phyloP scores from a whole-genome alignment of 1,139 yeast genomes.

The Suhomyces anneliseae region DNA sequence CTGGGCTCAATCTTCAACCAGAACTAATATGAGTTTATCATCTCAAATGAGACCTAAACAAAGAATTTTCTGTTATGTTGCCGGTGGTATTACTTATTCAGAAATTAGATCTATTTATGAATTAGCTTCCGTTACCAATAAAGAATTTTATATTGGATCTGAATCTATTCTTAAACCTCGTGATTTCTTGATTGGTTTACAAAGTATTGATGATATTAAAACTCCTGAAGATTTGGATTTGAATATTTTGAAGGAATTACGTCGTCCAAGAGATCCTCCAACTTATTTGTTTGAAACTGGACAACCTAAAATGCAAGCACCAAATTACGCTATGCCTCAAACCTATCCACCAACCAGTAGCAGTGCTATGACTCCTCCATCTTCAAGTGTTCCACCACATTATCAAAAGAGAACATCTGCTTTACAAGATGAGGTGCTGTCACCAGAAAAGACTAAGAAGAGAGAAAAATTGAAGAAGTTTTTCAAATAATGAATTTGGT shows the following conservation, averaged over 20 bases:
- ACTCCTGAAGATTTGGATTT: constrained; percentile 35
- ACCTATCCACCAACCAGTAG: constrained; percentile 6
- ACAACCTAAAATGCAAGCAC: constrained; percentile 17
- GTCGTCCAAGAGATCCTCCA: constrained; percentile 34
- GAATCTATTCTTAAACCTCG: constrained; percentile 73
- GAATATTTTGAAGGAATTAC: constrained; percentile 28
- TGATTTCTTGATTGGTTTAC: constrained; percentile 48
- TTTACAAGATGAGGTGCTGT: constrained; percentile 10
- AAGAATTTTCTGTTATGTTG: constrained; percentile 73
- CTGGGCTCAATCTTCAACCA: constrained; percentile 65
- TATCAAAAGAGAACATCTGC: constrained; percentile 29
- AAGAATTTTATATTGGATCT: constrained; percentile 82
- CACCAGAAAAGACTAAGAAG: constrained; percentile 32
- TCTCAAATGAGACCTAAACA: constrained; percentile 52
- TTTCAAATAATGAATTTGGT: constrained; percentile 26
- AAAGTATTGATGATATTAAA: constrained; percentile 40
- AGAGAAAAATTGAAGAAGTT: constrained; percentile 36
- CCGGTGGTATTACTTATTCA: constrained; percentile 87
- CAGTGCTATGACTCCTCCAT: neutral
- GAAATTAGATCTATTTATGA: constrained; percentile 81
- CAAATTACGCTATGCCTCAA: constrained; percentile 5
- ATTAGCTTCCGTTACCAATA: constrained; percentile 58
- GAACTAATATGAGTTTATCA: constrained; percentile 20
- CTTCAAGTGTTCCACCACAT: constrained; percentile 23
- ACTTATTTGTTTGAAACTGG: constrained; percentile 31